Percentiles rank a stretch among this genome's conserved stretches.
Conservation (phyloP, 495 filamentous ascomycete genomes). For the Aspergillus saccharolyticus region DNA sequence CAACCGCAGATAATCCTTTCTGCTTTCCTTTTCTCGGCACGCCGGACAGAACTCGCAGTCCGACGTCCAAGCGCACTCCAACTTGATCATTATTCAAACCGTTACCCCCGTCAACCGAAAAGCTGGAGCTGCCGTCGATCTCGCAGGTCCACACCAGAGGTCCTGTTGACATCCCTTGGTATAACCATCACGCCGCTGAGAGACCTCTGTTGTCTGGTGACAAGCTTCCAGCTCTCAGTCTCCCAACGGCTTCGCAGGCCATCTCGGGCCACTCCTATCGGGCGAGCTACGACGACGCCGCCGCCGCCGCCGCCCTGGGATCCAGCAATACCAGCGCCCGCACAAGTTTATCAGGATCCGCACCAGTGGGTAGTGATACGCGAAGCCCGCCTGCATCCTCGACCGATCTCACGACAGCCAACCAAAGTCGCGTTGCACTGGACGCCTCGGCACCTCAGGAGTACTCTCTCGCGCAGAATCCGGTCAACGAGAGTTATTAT, state of each 20-base stretch:
- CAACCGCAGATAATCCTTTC: constrained; percentile 12
- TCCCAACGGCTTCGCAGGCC: constrained; percentile 67
- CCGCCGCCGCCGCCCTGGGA: constrained; percentile 14
- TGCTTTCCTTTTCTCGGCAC: constrained; percentile 18
- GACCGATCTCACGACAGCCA: constrained; percentile 29
- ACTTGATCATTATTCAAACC: constrained; percentile 31
- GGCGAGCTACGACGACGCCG: constrained; percentile 42
- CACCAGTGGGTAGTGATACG: constrained; percentile 28
- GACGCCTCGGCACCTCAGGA: constrained; percentile 34
- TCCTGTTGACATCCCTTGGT: constrained; percentile 72
- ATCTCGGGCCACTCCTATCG: constrained; percentile 47
- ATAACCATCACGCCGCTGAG: constrained; percentile 66
- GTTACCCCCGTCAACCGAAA: constrained; percentile 66
- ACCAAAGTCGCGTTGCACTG: constrained; percentile 34
- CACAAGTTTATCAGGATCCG: constrained; percentile 35
- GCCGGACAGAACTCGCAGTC: constrained; percentile 27
- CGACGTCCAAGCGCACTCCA: constrained; percentile 17
- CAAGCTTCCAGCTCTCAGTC: constrained; percentile 70
- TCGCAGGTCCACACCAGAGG: constrained; percentile 88
- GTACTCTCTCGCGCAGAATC: constrained; percentile 25
- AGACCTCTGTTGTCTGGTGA: constrained; percentile 67
- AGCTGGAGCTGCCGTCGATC: constrained; percentile 96
- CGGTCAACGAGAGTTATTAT: constrained; percentile 36
- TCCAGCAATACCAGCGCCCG: constrained; percentile 32
- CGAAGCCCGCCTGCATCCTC: constrained; percentile 32